Evolutionary conservation across 352 stramenopile genomes (phyloP), one percentile per base, ranked within the genome.

Genomic region (Phytophthora capsici): DNA sequence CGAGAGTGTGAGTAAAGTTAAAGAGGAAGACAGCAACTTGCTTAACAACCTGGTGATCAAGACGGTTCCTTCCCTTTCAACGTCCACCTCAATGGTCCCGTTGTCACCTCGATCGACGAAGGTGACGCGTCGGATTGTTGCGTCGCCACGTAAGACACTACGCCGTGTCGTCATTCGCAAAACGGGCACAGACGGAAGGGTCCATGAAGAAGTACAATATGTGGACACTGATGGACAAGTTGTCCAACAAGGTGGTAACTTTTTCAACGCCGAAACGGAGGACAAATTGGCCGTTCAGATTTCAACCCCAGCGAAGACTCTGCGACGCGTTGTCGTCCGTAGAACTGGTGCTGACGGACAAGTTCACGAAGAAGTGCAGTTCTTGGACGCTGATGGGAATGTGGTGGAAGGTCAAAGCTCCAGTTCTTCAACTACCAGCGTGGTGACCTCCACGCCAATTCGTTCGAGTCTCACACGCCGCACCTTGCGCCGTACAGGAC

Each of bases 21-120:
- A 17, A 19, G 57, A 59, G 14, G 20, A 23, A 12, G 34, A 63
- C 1, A 56, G 34, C 41, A 37, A 53, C 8, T 10, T 76, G 14
- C 34, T 73, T 8, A 32, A 19, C 16, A 63, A 61, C 32, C 13
- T 76, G 7, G 63, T 76, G 28, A 50, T 73, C 7, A 73, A 76
- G 20, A 55, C n/a, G 1, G 54, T 76, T 4, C 63, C 68, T 0
- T 37, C 41, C 7, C 56, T 68, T 20, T 56, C 55, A 14, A 20
- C 19, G 1, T 47, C 54, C 23, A 51, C 32, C 17, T 23, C 50
- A 22, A 57, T 17, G 40, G 46, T 56, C 2, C 63, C 68, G 38
- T 34, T 63, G 14, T 69, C 65, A 14, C 64, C 61, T 25, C 48
- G 32, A 32, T 63, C 66, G 6, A 51, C 45, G 1, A 66, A 63